Percentiles rank a stretch among this genome's conserved stretches.
These are phyloP conservation scores for Flaveria bidentis DNA, from an alignment of 129 eudicot genomes.

Conservation along the genomic window DNA sequence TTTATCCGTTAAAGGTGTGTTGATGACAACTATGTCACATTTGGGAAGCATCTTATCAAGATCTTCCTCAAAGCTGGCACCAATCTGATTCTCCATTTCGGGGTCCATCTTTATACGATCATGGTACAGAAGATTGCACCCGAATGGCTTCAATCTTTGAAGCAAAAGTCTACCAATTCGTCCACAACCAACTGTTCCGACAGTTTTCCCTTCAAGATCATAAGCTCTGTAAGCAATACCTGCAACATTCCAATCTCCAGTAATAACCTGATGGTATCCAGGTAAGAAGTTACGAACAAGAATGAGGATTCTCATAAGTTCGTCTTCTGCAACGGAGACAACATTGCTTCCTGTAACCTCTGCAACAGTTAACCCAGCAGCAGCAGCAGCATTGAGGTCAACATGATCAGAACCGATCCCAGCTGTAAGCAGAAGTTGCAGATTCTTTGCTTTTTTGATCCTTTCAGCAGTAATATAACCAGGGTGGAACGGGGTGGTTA, in stretches of 20 bases:
- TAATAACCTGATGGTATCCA: constrained; percentile 84
- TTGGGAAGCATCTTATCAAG: constrained; percentile 93
- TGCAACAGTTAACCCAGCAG: constrained; percentile 88
- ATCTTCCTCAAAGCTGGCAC: constrained; percentile 88
- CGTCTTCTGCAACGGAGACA: constrained; percentile 97
- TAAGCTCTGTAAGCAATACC: constrained; percentile 89
- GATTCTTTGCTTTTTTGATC: constrained; percentile 83
- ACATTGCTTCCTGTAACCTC: constrained; percentile 97
- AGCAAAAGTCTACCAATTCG: constrained; percentile 86
- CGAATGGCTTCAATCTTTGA: constrained; percentile 92
- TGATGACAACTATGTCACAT: constrained; percentile 87
- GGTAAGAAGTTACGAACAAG: constrained; percentile 92
- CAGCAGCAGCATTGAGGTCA: constrained; percentile 93
- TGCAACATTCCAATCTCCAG: constrained; percentile 97
- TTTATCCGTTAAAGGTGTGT: constrained; percentile 91
- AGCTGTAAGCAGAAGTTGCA: constrained; percentile 88
- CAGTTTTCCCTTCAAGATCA: constrained; percentile 97
- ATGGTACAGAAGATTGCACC: constrained; percentile 87
- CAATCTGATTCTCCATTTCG: constrained; percentile 74
- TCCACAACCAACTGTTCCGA: constrained; percentile 97
- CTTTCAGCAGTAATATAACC: constrained; percentile 96
- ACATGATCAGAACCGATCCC: constrained; percentile 97
- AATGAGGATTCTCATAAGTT: constrained; percentile 95
- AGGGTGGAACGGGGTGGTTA: constrained; percentile 94
- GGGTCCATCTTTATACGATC: constrained; percentile 86